These are phyloP conservation scores for Grosmannia huntii DNA, from an alignment of 2,329 filamentous ascomycete species.

Conservation along the genomic window DNA sequence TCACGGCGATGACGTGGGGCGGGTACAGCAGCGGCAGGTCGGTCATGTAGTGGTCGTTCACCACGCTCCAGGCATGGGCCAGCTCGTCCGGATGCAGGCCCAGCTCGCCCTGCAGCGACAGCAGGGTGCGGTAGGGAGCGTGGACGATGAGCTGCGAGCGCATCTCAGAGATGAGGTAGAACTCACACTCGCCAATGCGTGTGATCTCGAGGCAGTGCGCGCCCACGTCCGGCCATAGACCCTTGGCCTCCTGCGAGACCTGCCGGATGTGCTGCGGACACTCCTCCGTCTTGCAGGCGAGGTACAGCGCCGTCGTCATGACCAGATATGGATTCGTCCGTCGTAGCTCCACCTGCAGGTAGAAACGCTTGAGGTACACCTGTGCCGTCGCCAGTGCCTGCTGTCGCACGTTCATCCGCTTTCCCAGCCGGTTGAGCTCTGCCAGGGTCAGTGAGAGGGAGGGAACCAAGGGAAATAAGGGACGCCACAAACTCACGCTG, in stretches of 20 bases:
- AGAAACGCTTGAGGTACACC: slow-evolving; percentile 89
- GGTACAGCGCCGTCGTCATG: slow-evolving; percentile 82
- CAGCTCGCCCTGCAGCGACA: slow-evolving; percentile 56
- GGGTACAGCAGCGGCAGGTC: slow-evolving; percentile 77
- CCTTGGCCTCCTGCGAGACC: slow-evolving; percentile 73
- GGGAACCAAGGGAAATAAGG: slow-evolving; percentile 2
- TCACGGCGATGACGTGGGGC: slow-evolving; percentile 80
- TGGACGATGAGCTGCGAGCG: slow-evolving; percentile 80
- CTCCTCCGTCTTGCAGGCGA: slow-evolving; percentile 97
- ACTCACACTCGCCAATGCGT: slow-evolving; percentile 87
- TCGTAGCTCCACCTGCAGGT: slow-evolving; percentile 79
- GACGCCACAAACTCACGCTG: slow-evolving; percentile 48
- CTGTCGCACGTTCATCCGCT: slow-evolving; percentile 73
- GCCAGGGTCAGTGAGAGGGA: not conserved
- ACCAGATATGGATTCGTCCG: slow-evolving; percentile 89
- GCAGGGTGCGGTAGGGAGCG: slow-evolving; percentile 76
- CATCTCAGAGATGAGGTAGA: slow-evolving; percentile 83
- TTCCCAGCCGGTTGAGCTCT: slow-evolving; percentile 75
- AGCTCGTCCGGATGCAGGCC: slow-evolving; percentile 65
- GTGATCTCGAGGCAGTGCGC: slow-evolving; percentile 64
- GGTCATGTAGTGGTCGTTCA: slow-evolving; percentile 89
- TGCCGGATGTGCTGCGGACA: slow-evolving; percentile 91
- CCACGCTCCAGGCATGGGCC: slow-evolving; percentile 64
- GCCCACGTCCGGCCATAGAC: slow-evolving; percentile 58
- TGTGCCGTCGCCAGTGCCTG: slow-evolving; percentile 91